Evolutionary conservation across 495 filamentous ascomycete species (phyloP).

Genomic region (Penicillium steckii): DNA sequence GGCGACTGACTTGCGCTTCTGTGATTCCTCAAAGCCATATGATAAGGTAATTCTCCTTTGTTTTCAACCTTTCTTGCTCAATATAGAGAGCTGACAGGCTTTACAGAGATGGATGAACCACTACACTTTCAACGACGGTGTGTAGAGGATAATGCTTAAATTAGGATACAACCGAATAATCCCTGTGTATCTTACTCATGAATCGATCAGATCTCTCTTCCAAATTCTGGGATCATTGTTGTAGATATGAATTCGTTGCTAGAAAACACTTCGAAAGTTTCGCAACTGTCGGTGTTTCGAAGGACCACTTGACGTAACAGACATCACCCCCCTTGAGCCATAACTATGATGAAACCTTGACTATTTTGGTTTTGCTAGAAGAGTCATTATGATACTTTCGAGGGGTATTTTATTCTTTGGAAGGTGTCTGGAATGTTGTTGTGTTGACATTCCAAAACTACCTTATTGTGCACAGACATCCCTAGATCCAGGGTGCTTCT

Average conservation of each 20-base stretch:
- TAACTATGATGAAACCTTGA: neutral
- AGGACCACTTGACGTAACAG: too few relatives aligned
- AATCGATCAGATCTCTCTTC: too few relatives aligned
- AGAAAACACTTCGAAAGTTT: too few relatives aligned
- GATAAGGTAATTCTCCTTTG: conserved; percentile 36
- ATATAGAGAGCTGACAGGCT: neutral
- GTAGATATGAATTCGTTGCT: too few relatives aligned
- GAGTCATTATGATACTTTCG: conserved; percentile 20
- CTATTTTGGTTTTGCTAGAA: neutral
- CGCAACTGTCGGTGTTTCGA: too few relatives aligned
- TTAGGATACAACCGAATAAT: too few relatives aligned
- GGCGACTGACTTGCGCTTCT: conserved; percentile 56
- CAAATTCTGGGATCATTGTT: too few relatives aligned
- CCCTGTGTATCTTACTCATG: neutral
- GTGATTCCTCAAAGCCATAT: conserved; percentile 48
- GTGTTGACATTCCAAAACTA: conserved; percentile 8
- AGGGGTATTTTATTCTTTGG: neutral
- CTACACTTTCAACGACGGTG: conserved; percentile 37
- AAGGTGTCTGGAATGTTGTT: conserved; percentile 17
- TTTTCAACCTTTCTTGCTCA: neutral
- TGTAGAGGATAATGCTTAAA: conserved; percentile 19
- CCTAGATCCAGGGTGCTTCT: conserved; percentile 14
- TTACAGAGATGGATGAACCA: conserved; percentile 39
- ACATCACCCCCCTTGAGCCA: too few relatives aligned
- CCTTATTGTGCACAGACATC: conserved; percentile 7